Conservation (phyloP, 345 rosid species). For the Cardamine resedifolia region DNA sequence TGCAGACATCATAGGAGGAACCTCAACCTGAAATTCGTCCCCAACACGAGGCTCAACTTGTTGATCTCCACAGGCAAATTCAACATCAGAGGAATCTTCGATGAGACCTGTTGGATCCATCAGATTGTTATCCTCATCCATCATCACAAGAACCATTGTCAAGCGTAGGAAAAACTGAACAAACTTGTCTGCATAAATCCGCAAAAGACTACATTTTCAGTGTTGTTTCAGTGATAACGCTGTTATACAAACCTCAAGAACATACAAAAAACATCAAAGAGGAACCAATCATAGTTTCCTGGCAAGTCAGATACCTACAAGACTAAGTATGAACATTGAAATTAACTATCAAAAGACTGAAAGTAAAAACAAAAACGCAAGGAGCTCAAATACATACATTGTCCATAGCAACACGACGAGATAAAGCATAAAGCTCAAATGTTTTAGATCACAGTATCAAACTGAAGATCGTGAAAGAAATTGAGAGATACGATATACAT, state of each 20-base stretch:
- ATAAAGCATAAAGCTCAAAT: slow-evolving; percentile 10
- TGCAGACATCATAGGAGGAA: slow-evolving; percentile 61
- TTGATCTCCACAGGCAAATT: slow-evolving; percentile 52
- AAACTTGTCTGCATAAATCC: slow-evolving; percentile 19
- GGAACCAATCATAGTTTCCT: slow-evolving; percentile 9
- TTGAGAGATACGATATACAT: background rate
- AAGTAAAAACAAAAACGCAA: slow-evolving; percentile 8
- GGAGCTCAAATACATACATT: slow-evolving; percentile 26
- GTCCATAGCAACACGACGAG: slow-evolving; percentile 20
- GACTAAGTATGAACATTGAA: slow-evolving; percentile 22
- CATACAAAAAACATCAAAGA: slow-evolving; percentile 20
- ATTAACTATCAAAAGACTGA: background rate
- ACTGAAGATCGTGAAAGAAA: slow-evolving; percentile 15
- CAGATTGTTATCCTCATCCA: slow-evolving; percentile 38
- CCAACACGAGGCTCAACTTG: slow-evolving; percentile 60
- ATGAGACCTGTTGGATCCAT: slow-evolving; percentile 38
- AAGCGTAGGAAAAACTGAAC: slow-evolving; percentile 32
- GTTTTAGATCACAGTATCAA: slow-evolving; percentile 25
- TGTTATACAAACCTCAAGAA: slow-evolving; percentile 13
- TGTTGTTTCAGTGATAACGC: background rate
- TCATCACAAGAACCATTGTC: slow-evolving; percentile 39
- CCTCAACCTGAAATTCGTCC: slow-evolving; percentile 57
- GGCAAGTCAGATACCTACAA: slow-evolving; percentile 10
- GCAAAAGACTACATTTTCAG: slow-evolving; percentile 7
- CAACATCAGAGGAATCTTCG: slow-evolving; percentile 43